Percentiles rank a stretch among this genome's conserved stretches.
These are phyloP conservation scores for Solanum peruvianum DNA, from an alignment of 257 asterid genomes.

Conservation along the genomic window DNA sequence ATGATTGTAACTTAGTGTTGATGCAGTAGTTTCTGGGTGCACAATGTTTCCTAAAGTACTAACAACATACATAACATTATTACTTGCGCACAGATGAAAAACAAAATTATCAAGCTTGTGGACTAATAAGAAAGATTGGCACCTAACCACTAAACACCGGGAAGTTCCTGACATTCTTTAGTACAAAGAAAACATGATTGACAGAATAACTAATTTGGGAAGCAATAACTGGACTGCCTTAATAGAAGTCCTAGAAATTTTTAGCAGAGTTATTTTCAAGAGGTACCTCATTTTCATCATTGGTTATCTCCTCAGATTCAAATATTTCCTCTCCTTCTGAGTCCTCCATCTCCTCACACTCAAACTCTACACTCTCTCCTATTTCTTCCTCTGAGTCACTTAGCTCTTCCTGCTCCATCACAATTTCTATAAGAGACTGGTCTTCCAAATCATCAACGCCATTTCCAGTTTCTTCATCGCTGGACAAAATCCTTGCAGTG, in stretches of 20 bases:
- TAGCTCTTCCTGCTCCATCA: constrained; percentile 98
- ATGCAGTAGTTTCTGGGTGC: not conserved
- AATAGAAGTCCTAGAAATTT: not conserved
- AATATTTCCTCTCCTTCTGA: constrained; percentile 75
- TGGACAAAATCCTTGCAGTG: constrained; percentile 15
- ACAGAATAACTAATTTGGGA: not conserved
- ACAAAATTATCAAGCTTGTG: not conserved
- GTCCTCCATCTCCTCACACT: constrained; percentile 97
- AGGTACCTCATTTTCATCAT: constrained; percentile 58
- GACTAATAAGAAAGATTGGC: not conserved
- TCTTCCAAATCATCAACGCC: constrained; percentile 20
- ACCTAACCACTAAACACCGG: not conserved
- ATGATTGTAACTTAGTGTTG: not conserved
- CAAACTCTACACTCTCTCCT: constrained; percentile 86
- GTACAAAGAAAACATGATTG: not conserved
- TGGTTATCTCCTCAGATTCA: constrained; percentile 42
- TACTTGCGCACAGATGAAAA: not conserved
- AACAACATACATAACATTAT: not conserved
- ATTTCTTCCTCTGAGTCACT: constrained; percentile 95
- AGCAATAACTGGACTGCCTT: not conserved
- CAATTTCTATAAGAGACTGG: constrained; percentile 56
- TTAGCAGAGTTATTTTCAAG: not conserved
- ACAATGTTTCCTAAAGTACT: not conserved
- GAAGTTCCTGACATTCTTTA: not conserved
- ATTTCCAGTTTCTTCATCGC: constrained; percentile 25